phyloP scores from a whole-genome alignment of 306 rosid genomes.

The Sindora glabra region DNA sequence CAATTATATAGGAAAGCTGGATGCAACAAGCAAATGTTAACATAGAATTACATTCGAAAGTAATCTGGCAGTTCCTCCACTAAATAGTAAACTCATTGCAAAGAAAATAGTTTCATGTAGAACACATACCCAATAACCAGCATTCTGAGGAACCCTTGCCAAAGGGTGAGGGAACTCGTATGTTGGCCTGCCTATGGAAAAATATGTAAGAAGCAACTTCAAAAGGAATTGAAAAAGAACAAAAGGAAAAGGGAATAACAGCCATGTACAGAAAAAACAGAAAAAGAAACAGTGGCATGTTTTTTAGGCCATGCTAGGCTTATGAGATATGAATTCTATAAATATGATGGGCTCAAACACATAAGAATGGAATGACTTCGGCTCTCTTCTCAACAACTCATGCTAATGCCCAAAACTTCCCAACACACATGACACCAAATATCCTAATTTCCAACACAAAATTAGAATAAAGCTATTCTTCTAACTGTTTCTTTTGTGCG shows the following conservation, averaged over 20 bases:
- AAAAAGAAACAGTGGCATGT: neutral
- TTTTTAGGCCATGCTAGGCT: neutral
- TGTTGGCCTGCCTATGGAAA: slow-evolving; percentile 76
- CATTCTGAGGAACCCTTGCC: slow-evolving; percentile 87
- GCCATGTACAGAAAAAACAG: neutral
- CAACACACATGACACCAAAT: too few relatives aligned
- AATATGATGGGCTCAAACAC: neutral
- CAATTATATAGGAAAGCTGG: slow-evolving; percentile 84
- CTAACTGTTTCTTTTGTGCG: neutral
- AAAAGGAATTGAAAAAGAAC: neutral
- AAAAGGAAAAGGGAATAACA: neutral
- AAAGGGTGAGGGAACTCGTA: slow-evolving; percentile 87
- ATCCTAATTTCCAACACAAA: neutral
- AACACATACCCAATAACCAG: slow-evolving; percentile 86
- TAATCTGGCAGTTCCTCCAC: slow-evolving; percentile 9
- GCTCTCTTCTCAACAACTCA: too few relatives aligned
- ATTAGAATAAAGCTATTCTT: neutral
- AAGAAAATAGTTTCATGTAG: neutral
- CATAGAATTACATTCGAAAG: slow-evolving; percentile 8
- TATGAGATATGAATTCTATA: neutral
- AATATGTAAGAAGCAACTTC: slow-evolving; percentile 18
- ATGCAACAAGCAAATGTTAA: slow-evolving; percentile 28
- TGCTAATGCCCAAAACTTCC: too few relatives aligned
- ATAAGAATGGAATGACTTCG: too few relatives aligned
- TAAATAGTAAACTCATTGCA: slow-evolving; percentile 17